These are phyloP conservation scores for Colletotrichum euphorbiae DNA, from an alignment of 2,329 filamentous ascomycete species.

Conservation along the genomic window DNA sequence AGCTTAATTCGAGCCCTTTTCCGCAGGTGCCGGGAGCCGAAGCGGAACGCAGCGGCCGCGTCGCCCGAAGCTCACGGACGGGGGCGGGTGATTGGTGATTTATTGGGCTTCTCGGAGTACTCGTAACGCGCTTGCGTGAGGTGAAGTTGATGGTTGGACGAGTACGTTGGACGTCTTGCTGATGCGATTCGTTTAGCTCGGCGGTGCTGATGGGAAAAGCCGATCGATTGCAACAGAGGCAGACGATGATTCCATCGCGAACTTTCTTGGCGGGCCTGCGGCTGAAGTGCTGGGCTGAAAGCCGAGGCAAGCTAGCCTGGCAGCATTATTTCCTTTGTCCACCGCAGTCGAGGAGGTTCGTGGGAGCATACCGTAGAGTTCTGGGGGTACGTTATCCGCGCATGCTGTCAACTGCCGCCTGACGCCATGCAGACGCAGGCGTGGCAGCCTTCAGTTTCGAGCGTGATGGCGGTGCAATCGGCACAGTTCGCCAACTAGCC, in stretches of 20 bases:
- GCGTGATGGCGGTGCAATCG: no score
- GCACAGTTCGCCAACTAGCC: background rate
- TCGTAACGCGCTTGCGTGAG: slow-evolving; percentile 19
- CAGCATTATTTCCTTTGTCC: slow-evolving; percentile 1
- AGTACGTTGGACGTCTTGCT: background rate
- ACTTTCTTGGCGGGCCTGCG: background rate
- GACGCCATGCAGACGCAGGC: background rate
- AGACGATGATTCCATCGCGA: background rate
- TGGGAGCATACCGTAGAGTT: background rate
- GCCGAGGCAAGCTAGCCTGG: background rate
- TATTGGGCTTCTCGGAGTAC: background rate
- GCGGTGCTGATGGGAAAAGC: background rate
- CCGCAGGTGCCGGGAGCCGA: slow-evolving; percentile 1
- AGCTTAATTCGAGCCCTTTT: slow-evolving; percentile 19
- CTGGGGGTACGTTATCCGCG: background rate
- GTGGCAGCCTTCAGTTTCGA: no score
- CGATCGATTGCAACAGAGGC: background rate
- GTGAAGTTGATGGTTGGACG: no score
- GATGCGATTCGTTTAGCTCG: background rate
- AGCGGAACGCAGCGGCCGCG: background rate
- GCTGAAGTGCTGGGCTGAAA: background rate
- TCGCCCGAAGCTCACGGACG: background rate
- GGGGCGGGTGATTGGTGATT: background rate
- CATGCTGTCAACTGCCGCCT: no score
- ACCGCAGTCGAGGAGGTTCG: background rate